These are phyloP conservation scores for Emiliania huxleyi DNA, from an alignment of 78 protist genomes.

Conservation along the genomic window DNA sequence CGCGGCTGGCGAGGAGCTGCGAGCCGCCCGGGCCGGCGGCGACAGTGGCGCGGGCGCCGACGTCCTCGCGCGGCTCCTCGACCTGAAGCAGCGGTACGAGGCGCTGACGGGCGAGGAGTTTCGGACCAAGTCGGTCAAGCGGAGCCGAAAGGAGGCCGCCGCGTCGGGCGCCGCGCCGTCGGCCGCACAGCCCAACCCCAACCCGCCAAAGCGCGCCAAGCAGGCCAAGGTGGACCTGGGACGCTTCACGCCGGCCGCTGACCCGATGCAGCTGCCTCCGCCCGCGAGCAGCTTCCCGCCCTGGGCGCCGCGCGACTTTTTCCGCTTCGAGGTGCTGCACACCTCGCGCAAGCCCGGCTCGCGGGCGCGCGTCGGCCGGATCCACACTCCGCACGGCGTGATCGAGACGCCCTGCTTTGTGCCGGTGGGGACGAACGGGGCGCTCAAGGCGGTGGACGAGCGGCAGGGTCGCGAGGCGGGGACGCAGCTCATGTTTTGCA, in stretches of 20 bases:
- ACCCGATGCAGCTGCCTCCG: not conserved
- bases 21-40: not conserved
- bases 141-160: not conserved
- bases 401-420: slow-evolving; percentile 44
- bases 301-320: slow-evolving; percentile 1
- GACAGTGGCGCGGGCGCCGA: not conserved
- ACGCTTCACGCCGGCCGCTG: not conserved
- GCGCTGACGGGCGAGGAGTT: not conserved
- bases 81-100: not conserved
- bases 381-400: slow-evolving; percentile 40
- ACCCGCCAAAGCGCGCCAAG: not conserved
- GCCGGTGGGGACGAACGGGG: slow-evolving; percentile 44
- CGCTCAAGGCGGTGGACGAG: slow-evolving; percentile 1
- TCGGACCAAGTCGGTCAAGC: not conserved
- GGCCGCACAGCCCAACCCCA: not conserved
- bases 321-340: slow-evolving; percentile 15
- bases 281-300: not conserved
- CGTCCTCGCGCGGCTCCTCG: not conserved
- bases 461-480: not conserved
- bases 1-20: not conserved
- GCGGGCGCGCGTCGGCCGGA: slow-evolving; percentile 44
- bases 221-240: not conserved
- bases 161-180: not conserved
- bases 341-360: slow-evolving; percentile 37
- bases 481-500: slow-evolving; percentile 28